Evolutionary conservation across 2,329 filamentous ascomycete genomes (phyloP), one percentile per base, ranked within the genome.

Genomic region (Xylariaceae sp.): DNA sequence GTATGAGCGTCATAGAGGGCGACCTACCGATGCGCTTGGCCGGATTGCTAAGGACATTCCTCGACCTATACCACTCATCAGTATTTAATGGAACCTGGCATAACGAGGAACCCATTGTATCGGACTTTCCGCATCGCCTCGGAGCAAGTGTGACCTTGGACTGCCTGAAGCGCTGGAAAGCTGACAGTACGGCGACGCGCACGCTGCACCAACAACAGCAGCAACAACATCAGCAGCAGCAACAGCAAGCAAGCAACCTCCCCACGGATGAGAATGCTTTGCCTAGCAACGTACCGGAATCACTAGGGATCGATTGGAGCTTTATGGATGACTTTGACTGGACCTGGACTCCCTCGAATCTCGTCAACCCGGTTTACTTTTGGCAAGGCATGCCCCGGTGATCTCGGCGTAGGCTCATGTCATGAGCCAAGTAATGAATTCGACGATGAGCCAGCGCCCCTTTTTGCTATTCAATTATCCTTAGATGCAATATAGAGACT

Each of bases 131-230:
- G 2, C 75, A 78, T 60, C 76, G 81, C 1, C 74, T 82, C 3
- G 75, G 77, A 13, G 79, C 79, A 2, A 77, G 79, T 53, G 72
- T 82, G 37, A 77, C 77, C 3, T 80, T 79, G 61, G 80, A 79
- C 64, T 83, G 80, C 61, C 70, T 84, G 5, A 70, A 74, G 39
- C 70, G 75, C 42, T 83, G 78, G 77, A 81, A 71, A 58, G 62
- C 60, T 37, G 72, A 71, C 51, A 63, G 66, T 35, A 52, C 60
- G 23, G 37, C 58, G 30, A 57, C 52, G 45, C 62, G 57, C 35
- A 23, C 54, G 11, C 9, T 35, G 4, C 53, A 55, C 5, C 58
- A 44, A 44, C 59, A 60, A 34, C 58, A 56, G 30, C 56, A 60
- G 30, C 62, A 63, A 39, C 59, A 60, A 30, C 58, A 56, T 18